Percentiles rank a stretch among this genome's conserved stretches.
Conservation (phyloP, 768 basidiomycete species). For the Lactarius quietus region DNA sequence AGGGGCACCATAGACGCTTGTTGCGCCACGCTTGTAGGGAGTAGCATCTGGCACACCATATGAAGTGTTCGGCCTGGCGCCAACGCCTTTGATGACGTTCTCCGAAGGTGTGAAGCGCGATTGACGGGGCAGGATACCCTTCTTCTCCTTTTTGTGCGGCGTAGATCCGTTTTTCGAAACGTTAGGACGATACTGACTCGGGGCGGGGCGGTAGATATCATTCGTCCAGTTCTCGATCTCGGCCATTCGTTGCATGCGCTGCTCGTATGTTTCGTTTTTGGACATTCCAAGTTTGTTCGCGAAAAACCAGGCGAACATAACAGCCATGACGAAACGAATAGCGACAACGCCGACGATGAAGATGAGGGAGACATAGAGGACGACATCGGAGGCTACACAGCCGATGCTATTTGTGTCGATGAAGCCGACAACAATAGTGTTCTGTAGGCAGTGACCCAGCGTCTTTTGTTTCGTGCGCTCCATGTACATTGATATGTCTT, state of each 20-base stretch:
- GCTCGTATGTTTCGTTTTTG: slow-evolving; percentile 86
- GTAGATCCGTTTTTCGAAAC: slow-evolving; percentile 66
- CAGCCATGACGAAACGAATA: slow-evolving; percentile 95
- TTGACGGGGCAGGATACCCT: slow-evolving; percentile 59
- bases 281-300: slow-evolving; percentile 95
- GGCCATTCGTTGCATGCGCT: slow-evolving; percentile 82
- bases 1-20: slow-evolving; percentile 30
- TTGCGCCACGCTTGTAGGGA: slow-evolving; percentile 55
- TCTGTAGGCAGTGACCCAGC: slow-evolving; percentile 79
- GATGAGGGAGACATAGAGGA: slow-evolving; percentile 90
- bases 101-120: slow-evolving; percentile 78
- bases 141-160: slow-evolving; percentile 46
- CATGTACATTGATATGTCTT: slow-evolving; percentile 86
- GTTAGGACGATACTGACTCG: slow-evolving; percentile 85
- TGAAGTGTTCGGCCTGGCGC: slow-evolving; percentile 55
- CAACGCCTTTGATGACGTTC: slow-evolving; percentile 48
- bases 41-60: slow-evolving; percentile 65
- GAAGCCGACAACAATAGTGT: slow-evolving; percentile 85
- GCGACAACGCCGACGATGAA: slow-evolving; percentile 97
- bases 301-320: slow-evolving; percentile 97
- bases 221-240: slow-evolving; percentile 97
- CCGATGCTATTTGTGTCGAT: slow-evolving; percentile 94
- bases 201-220: slow-evolving; percentile 93
- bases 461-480: slow-evolving; percentile 64
- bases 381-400: slow-evolving; percentile 92